These are phyloP conservation scores for Cyclotella choctawhatcheeana DNA, from an alignment of 108 stramenopile genomes.

Conservation along the genomic window DNA sequence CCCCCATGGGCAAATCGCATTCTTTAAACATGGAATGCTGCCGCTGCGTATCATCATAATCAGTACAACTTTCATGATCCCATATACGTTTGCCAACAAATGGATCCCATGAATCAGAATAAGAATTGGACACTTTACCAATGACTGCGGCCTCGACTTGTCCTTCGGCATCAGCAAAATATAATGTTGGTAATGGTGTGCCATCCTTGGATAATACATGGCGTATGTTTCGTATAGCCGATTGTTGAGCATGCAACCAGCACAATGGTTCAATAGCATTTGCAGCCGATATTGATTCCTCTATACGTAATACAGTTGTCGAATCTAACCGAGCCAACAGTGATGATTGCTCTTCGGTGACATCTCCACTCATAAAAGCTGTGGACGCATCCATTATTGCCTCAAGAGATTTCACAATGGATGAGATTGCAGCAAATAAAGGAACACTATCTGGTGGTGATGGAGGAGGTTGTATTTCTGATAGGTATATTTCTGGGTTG, in stretches of 20 bases:
- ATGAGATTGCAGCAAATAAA: constrained; percentile 21
- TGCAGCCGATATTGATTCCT: constrained; percentile 53
- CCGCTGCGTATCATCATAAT: constrained; percentile 10
- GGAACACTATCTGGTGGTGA: constrained; percentile 20
- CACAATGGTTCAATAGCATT: constrained; percentile 68
- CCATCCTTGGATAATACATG: constrained; percentile 4
- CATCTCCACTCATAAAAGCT: neutral
- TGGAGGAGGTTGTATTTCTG: neutral
- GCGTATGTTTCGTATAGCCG: constrained; percentile 9
- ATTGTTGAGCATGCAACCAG: constrained; percentile 70
- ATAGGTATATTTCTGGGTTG: constrained; percentile 29
- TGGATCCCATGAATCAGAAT: constrained; percentile 53
- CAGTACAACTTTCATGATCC: constrained; percentile 33
- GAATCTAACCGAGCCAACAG: constrained; percentile 21
- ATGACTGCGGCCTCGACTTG: constrained; percentile 64
- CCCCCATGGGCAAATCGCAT: constrained; percentile 43
- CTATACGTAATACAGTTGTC: constrained; percentile 50
- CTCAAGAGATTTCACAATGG: constrained; percentile 13
- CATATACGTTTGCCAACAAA: constrained; percentile 55
- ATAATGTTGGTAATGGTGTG: constrained; percentile 45
- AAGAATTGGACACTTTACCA: constrained; percentile 39
- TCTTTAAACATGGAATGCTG: constrained; percentile 40
- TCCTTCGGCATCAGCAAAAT: constrained; percentile 65
- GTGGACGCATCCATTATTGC: constrained; percentile 2
- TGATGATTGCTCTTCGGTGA: constrained; percentile 6